Conservation (phyloP, 257 asterid genomes). For the Solanum clarkiae region DNA sequence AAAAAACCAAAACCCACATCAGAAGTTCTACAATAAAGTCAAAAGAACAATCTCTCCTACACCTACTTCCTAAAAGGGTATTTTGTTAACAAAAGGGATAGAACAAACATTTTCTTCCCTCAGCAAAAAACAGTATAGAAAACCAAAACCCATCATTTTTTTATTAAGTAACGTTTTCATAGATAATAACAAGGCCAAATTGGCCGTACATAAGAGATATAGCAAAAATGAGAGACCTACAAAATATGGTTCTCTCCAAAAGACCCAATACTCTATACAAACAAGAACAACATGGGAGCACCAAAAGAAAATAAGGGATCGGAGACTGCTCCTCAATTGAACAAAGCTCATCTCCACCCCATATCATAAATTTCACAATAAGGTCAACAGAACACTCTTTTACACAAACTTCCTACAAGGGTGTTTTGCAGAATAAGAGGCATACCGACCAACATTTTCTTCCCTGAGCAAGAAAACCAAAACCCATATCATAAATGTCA, state of each 20-base stretch:
- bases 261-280: not conserved
- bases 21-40: not conserved
- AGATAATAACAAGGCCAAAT: not conserved
- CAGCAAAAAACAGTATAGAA: not conserved
- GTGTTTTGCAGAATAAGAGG: not conserved
- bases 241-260: not conserved
- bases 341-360: not conserved
- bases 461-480: not conserved
- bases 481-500: not conserved
- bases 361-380: not conserved
- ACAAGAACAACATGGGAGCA: not conserved
- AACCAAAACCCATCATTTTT: not conserved
- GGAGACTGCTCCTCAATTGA: not conserved
- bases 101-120: not conserved
- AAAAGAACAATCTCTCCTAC: not conserved
- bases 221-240: not conserved
- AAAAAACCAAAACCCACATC: not conserved
- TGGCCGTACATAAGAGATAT: not conserved
- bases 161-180: not conserved
- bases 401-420: not conserved
- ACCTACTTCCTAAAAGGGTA: not conserved
- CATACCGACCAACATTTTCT: not conserved
- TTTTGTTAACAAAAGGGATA: not conserved
- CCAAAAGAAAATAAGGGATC: not conserved
- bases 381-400: not conserved